These are phyloP conservation scores for Malus hybrid DNA, from an alignment of 331 rosid genomes.

Conservation along the genomic window DNA sequence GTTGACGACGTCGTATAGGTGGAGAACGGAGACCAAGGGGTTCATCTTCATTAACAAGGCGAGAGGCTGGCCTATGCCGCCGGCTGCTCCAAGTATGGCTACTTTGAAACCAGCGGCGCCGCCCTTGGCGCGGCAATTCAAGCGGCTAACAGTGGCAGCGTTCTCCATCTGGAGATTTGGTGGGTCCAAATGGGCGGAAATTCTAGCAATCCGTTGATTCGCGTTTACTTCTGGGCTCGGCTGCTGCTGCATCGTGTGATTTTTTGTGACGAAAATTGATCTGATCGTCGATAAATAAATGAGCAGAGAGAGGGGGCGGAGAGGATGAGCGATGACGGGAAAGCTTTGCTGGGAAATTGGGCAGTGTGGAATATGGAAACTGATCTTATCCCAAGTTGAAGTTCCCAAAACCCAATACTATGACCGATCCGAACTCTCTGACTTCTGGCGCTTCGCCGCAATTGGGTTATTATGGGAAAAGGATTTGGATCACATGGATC, in stretches of 20 bases:
- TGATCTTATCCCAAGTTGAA: constrained; percentile 9
- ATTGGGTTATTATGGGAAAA: too few species aligned
- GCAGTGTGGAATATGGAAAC: constrained; percentile 25
- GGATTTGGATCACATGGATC: too few species aligned
- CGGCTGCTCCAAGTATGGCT: constrained; percentile 71
- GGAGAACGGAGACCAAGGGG: constrained; percentile 86
- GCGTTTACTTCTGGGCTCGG: constrained; percentile 25
- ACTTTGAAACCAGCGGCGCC: constrained; percentile 69
- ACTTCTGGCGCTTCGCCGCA: not conserved
- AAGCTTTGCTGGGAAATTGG: constrained; percentile 16
- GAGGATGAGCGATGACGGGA: constrained; percentile 18
- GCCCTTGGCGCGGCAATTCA: constrained; percentile 74
- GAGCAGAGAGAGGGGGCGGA: not conserved
- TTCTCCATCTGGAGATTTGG: constrained; percentile 41
- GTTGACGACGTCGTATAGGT: constrained; percentile 89
- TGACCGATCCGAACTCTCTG: not conserved
- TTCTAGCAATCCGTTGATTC: constrained; percentile 50
- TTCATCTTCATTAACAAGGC: constrained; percentile 86
- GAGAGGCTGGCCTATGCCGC: constrained; percentile 93
- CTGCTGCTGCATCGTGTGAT: constrained; percentile 17
- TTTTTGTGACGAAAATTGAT: not conserved
- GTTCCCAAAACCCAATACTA: not conserved
- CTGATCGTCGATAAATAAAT: not conserved
- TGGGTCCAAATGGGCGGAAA: constrained; percentile 59
- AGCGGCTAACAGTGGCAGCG: constrained; percentile 21